Conservation (phyloP, 1,284 basidiomycete species). For the Boletus hoseneyae region DNA sequence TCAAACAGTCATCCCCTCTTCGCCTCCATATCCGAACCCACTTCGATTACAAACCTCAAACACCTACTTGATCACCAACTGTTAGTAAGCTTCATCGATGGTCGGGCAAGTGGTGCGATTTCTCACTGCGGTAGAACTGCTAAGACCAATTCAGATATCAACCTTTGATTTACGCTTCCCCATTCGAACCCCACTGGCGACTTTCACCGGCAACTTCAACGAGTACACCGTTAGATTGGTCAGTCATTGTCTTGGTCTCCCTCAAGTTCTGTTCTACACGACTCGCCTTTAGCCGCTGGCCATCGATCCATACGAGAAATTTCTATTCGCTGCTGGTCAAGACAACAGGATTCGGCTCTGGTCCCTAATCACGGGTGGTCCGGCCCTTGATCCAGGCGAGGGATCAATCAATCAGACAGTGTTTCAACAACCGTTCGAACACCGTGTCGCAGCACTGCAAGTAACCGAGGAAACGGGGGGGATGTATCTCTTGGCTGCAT, state of each 20-base stretch:
- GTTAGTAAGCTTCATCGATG: slow-evolving; percentile 56
- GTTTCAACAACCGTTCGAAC: slow-evolving; percentile 37
- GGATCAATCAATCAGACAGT: slow-evolving; percentile 14
- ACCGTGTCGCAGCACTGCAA: slow-evolving; percentile 44
- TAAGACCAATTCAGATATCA: slow-evolving; percentile 45
- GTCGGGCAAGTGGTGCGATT: slow-evolving; percentile 43
- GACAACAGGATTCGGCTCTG: slow-evolving; percentile 61
- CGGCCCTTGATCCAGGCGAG: slow-evolving; percentile 31
- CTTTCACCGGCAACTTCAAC: slow-evolving; percentile 57
- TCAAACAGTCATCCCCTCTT: slow-evolving; percentile 40
- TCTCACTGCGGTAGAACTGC: neutral
- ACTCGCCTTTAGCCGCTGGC: slow-evolving; percentile 49
- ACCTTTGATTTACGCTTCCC: slow-evolving; percentile 62
- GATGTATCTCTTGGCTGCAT: slow-evolving; percentile 42
- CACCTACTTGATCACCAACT: slow-evolving; percentile 50
- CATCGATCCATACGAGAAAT: slow-evolving; percentile 56
- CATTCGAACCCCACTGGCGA: slow-evolving; percentile 41
- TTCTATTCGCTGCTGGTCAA: slow-evolving; percentile 72
- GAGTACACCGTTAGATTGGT: slow-evolving; percentile 51
- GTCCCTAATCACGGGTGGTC: slow-evolving; percentile 55
- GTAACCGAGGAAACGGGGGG: slow-evolving; percentile 38
- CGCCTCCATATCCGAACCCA: slow-evolving; percentile 32
- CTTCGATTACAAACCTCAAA: slow-evolving; percentile 51
- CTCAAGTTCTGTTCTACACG: neutral
- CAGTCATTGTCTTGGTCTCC: slow-evolving; percentile 16